A percentile compares a stretch with the other conserved stretches of the same genome.
Conservation (phyloP, 371 early-diverging fungal genomes). For the Encephalitozoon romaleae region DNA sequence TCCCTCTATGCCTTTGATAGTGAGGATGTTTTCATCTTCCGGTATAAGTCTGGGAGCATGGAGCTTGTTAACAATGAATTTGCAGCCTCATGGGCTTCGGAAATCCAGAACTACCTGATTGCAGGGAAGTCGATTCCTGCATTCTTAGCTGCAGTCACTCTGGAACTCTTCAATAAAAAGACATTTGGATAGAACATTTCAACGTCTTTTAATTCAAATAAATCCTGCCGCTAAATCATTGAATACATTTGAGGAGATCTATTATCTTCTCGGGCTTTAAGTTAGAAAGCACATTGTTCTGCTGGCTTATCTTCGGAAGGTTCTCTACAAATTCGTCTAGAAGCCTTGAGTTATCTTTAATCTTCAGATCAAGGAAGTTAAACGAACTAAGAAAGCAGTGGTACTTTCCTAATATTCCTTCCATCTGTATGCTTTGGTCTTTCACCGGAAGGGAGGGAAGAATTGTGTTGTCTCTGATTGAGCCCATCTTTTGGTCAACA, state of each 20-base stretch:
- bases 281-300: background rate
- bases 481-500: constrained; percentile 2
- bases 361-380: constrained; percentile 8
- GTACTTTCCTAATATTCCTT: background rate
- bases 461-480: background rate
- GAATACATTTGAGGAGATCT: background rate
- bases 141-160: constrained; percentile 58
- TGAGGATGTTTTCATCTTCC: constrained; percentile 53
- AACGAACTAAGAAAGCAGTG: background rate
- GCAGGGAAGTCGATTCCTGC: constrained; percentile 53
- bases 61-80: constrained; percentile 48
- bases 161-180: constrained; percentile 58
- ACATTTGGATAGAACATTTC: constrained; percentile 51
- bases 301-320: background rate
- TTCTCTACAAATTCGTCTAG: constrained; percentile 1
- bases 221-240: background rate
- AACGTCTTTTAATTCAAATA: constrained; percentile 3
- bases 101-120: constrained; percentile 49
- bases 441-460: background rate
- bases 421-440: background rate
- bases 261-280: background rate
- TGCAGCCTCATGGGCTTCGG: constrained; percentile 37
- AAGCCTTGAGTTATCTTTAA: background rate
- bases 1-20: constrained; percentile 57
- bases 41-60: constrained; percentile 29